Conservation (phyloP, 768 basidiomycete genomes). For the Leccinellum luteum region DNA sequence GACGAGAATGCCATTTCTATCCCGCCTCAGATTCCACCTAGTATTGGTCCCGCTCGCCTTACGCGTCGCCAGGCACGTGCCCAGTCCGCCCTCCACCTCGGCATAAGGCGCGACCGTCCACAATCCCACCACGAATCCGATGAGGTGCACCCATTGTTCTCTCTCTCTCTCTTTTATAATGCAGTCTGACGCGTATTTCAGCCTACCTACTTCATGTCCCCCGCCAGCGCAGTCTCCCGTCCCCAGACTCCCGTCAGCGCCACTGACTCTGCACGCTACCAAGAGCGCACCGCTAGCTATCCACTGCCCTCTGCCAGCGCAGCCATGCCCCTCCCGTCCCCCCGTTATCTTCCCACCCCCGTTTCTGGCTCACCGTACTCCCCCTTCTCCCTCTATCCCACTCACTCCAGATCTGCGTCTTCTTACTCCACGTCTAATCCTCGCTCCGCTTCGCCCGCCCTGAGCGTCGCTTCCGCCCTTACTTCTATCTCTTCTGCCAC, state of each 20-base stretch:
- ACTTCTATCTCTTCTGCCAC: conserved; percentile 49
- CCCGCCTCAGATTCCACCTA: conserved; percentile 43
- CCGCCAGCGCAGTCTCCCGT: conserved; percentile 35
- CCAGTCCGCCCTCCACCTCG: conserved; percentile 33
- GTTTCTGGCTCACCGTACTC: conserved; percentile 46
- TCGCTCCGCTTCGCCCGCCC: conserved; percentile 60
- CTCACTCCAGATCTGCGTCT: conserved; percentile 47
- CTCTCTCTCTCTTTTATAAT: not conserved
- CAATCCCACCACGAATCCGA: conserved; percentile 25
- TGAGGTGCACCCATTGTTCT: conserved; percentile 20
- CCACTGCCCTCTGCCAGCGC: conserved; percentile 14
- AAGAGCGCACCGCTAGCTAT: conserved; percentile 35
- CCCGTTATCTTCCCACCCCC: conserved; percentile 46
- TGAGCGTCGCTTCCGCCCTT: conserved; percentile 52
- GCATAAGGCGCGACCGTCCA: conserved; percentile 30
- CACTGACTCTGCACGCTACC: conserved; percentile 33
- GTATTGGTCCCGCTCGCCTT: conserved; percentile 51
- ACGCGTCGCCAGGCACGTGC: conserved; percentile 45
- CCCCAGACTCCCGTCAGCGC: conserved; percentile 39
- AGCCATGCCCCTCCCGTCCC: conserved; percentile 35
- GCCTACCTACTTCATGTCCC: conserved; percentile 36
- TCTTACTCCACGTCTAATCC: conserved; percentile 44
- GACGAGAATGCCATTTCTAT: conserved; percentile 31
- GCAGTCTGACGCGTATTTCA: conserved; percentile 18
- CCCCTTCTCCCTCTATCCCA: conserved; percentile 41